phyloP scores from a whole-genome alignment of 179 eudicot species.

The Nepenthes alata region DNA sequence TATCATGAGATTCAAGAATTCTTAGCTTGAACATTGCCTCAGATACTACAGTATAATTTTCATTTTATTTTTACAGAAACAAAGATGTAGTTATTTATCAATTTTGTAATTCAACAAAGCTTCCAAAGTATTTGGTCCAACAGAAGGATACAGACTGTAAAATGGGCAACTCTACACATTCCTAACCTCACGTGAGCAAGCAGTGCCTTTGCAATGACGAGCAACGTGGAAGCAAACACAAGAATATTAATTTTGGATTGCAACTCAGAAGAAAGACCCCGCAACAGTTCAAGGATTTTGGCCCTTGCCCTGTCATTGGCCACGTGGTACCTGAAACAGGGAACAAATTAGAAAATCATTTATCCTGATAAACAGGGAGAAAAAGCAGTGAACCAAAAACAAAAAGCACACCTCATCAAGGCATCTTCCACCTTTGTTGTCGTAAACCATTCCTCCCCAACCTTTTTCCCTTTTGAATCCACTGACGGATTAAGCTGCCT shows the following conservation, averaged over 20 bases:
- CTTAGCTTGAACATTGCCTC: too few relatives aligned
- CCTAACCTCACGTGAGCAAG: slow-evolving; percentile 90
- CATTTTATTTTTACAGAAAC: too few relatives aligned
- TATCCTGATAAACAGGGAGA: neutral
- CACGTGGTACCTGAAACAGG: slow-evolving; percentile 65
- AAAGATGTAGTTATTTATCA: too few relatives aligned
- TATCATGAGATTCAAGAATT: too few relatives aligned
- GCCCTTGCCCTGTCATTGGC: slow-evolving; percentile 71
- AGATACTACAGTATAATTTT: too few relatives aligned
- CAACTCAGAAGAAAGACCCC: slow-evolving; percentile 69
- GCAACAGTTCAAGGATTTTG: slow-evolving; percentile 68
- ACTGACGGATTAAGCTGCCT: slow-evolving; percentile 69
- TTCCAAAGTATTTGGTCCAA: too few relatives aligned
- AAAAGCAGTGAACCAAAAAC: neutral
- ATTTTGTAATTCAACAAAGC: too few relatives aligned
- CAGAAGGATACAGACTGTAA: too few relatives aligned
- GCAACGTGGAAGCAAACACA: slow-evolving; percentile 86
- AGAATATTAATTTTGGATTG: slow-evolving; percentile 69
- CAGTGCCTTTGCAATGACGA: slow-evolving; percentile 86
- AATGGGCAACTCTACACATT: neutral
- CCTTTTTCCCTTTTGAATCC: slow-evolving; percentile 86
- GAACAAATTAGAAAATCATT: neutral
- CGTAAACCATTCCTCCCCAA: slow-evolving; percentile 97
- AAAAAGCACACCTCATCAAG: slow-evolving; percentile 42
- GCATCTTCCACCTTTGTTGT: slow-evolving; percentile 84